phyloP scores from a whole-genome alignment of 352 stramenopile genomes.

The Globisporangium cederbergense region DNA sequence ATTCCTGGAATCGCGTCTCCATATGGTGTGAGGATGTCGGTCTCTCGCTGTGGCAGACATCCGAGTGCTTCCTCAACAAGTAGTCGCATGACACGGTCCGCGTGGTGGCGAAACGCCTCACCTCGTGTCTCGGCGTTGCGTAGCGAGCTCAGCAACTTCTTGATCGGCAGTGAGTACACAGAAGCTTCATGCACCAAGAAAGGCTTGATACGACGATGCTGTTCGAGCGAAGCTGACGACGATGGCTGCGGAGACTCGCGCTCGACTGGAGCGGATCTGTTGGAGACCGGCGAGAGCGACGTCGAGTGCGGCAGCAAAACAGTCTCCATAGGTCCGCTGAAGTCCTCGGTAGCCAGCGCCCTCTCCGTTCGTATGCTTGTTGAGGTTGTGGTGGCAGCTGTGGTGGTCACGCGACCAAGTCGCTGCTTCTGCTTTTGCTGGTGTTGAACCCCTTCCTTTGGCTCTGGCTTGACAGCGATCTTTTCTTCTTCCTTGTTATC shows the following conservation, averaged over 20 bases:
- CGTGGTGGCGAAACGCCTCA: slow-evolving; percentile 27
- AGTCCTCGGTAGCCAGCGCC: neutral
- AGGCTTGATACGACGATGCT: neutral
- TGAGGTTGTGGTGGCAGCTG: neutral
- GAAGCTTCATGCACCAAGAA: slow-evolving; percentile 31
- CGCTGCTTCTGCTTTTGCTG: neutral
- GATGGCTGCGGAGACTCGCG: neutral
- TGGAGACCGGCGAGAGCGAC: neutral
- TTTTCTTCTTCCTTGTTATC: neutral
- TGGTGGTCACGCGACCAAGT: neutral
- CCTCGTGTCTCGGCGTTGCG: slow-evolving; percentile 17
- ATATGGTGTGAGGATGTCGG: slow-evolving; percentile 12
- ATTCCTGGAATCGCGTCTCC: slow-evolving; percentile 12
- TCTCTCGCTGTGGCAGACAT: slow-evolving; percentile 21
- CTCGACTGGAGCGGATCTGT: neutral
- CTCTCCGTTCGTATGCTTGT: neutral
- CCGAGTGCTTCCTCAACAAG: slow-evolving; percentile 37
- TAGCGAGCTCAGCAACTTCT: slow-evolving; percentile 24
- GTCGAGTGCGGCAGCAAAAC: neutral
- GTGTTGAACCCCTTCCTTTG: neutral
- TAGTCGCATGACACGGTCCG: slow-evolving; percentile 28
- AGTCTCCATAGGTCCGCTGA: slow-evolving; percentile 11
- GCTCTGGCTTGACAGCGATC: neutral
- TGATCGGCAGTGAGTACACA: slow-evolving; percentile 23
- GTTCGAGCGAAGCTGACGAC: neutral